Evolutionary conservation across 2,329 filamentous ascomycete species (phyloP).

Genomic region (Coniochaeta sp.): DNA sequence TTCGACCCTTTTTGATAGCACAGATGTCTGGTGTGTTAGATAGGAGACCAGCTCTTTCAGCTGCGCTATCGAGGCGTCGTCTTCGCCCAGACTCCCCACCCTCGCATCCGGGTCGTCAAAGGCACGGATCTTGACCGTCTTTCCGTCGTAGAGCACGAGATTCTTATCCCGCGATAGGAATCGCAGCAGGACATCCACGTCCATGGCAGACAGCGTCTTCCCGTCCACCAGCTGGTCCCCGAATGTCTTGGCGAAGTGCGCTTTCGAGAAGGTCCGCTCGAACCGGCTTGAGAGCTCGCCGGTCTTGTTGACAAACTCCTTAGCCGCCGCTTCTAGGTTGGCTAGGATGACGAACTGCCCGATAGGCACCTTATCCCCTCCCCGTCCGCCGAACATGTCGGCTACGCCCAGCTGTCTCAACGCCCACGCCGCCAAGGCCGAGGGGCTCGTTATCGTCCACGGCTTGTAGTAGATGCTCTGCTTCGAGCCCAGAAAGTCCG

Average conservation of each 20-base stretch:
- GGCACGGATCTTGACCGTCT: conserved; percentile 67
- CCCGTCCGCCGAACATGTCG: conserved; percentile 25
- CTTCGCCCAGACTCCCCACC: conserved; percentile 50
- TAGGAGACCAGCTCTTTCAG: conserved; percentile 72
- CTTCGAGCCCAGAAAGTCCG: conserved; percentile 56
- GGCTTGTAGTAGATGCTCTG: conserved; percentile 62
- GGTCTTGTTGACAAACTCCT: conserved; percentile 40
- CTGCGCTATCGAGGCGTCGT: conserved; percentile 76
- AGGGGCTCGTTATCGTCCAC: conserved; percentile 62
- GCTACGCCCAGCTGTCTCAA: conserved; percentile 60
- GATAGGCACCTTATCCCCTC: conserved; percentile 46
- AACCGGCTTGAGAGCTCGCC: conserved; percentile 40
- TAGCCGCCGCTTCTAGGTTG: conserved; percentile 53
- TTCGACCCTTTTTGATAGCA: conserved; percentile 60
- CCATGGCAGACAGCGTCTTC: conserved; percentile 48
- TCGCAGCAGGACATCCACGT: conserved; percentile 62
- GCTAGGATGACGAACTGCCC: conserved; percentile 59
- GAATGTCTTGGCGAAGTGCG: conserved; percentile 56
- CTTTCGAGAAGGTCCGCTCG: conserved; percentile 60
- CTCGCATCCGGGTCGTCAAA: conserved; percentile 20
- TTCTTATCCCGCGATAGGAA: conserved; percentile 63
- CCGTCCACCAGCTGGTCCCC: conserved; percentile 39
- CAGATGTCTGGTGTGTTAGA: conserved; percentile 63
- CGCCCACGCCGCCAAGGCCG: conserved; percentile 68
- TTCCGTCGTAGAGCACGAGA: conserved; percentile 50